Evolutionary conservation across 2,329 filamentous ascomycete genomes (phyloP), one percentile per base, ranked within the genome.

Genomic region (Cordyceps farinosa): DNA sequence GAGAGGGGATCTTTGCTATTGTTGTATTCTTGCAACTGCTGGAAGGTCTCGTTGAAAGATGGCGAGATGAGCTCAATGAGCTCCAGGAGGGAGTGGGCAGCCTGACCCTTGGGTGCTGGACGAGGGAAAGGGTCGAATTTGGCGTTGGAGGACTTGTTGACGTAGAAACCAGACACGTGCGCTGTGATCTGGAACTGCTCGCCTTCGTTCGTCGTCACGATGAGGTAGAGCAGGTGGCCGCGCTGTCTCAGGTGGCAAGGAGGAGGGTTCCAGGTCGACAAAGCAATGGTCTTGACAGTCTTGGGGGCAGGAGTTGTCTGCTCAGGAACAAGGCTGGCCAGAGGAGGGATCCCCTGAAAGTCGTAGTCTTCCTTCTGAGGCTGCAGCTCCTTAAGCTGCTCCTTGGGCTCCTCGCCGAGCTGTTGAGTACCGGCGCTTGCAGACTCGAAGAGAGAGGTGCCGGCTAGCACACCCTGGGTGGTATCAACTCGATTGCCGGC

Each of bases 261-360:
- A 47, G 94, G 93, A 44, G 96, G 95, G 78, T 98, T 98, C 95
- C 95, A 99, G 6, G 92, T 84, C 15, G 95, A 98, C 36, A 99
- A 81, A 36, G 91, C 87, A 60, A 99, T 86, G 15, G 88, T 86
- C 79, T 97, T 98, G 69, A 99, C 84, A 1, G 93, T 97, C 82
- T 94, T 97, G 2, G 94, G 94, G 3, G 90, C 82, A 27, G 88
- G 79, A 17, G 88, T 84, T 65, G 87, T 82, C 42, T 83, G 75
- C 60, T 83, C 81, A 5, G 92, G 90, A 17, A 97, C 78, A 55
- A 98, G 84, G 10, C 84, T 88, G 47, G 87, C 84, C 52, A 95
- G 80, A 11, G 87, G 82, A 1, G 89, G 87, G 4, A 85, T 79
- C 17, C 87, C 84, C 57, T 87, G 82, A 73, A 98, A 90, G 69